Base-by-base conservation (phyloP, 163 green algal genomes). In the Prototheca wickerhamii region DNA sequence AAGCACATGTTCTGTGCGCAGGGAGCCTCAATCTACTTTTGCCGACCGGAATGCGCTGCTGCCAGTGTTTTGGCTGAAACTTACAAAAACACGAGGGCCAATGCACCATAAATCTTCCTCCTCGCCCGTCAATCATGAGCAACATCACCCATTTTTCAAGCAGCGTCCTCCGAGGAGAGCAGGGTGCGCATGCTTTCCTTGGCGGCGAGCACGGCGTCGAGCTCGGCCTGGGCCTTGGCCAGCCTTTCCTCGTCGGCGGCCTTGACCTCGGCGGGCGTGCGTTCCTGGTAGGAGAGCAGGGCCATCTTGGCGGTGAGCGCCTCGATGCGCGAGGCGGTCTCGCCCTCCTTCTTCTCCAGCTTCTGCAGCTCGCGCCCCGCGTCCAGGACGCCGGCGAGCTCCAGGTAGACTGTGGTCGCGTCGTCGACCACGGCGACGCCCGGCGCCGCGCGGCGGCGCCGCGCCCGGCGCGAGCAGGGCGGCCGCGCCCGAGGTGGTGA, bases 401-500 rank as follows among this genome's bases (percentile, higher is more conserved):
- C 53, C 18, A 84, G 34, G 49, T 72, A 71, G 3, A 82, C 53
- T 4, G 76, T 86, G 8, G 75, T 87, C 25, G 67, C 32, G 35
- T 95, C 87, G 67, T 97, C 81, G n/a, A 97, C 79, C 31, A 96
- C 86, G 3, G 71, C 71, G 46, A 95, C 84, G 26, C 76, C 87
- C 69, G 85, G 96, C 44, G 86, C 86, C 10, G 46, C 17, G 2
- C n/a, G 91, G 89, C n/a, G 79, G 44, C 17, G 72, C 61, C 25
- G 67, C 72, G 26, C 59, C 74, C 26, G 64, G 64, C 25, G 23
- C 60, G 53, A 96, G 69, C 61, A 95, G 64, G 50, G 70, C 25
- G n/a, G 86, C 64, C n/a, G 76, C 75, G 30, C 57, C 75, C 40
- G 64, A 81, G 40, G 43, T 67, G 12, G 72, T 79, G n/a, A 97